Evolutionary conservation across 495 filamentous ascomycete species (phyloP).

Genomic region (Neurospora intermedia): DNA sequence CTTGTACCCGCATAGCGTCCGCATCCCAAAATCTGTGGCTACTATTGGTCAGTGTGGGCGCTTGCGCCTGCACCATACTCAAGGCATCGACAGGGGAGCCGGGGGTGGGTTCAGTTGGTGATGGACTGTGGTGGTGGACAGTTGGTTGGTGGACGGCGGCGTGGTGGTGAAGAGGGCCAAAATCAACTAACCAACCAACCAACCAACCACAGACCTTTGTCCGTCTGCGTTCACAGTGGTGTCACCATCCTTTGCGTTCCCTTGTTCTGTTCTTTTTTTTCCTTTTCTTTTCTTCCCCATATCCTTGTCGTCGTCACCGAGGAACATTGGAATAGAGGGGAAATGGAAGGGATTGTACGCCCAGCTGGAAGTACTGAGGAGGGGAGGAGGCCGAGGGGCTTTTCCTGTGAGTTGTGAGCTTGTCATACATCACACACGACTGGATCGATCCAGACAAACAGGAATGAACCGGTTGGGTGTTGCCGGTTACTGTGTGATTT

Average conservation of each 20-base stretch:
- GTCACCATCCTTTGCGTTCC: neutral
- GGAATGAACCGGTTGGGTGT: neutral
- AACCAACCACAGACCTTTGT: neutral
- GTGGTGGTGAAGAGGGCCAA: neutral
- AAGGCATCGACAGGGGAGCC: neutral
- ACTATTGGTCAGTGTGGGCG: slow-evolving; percentile 17
- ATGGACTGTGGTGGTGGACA: neutral
- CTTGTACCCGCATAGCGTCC: slow-evolving; percentile 14
- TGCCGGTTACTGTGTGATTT: neutral
- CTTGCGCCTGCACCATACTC: slow-evolving; percentile 24
- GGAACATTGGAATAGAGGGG: neutral
- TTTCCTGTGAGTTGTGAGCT: neutral
- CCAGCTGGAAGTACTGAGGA: neutral
- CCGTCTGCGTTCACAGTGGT: neutral
- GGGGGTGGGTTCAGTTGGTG: neutral
- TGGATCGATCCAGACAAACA: neutral
- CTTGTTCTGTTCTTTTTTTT: neutral
- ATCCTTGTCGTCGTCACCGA: slow-evolving; percentile 2
- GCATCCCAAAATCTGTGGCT: neutral
- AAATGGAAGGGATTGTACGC: neutral
- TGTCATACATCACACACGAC: neutral
- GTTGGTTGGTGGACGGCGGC: neutral
- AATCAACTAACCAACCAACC: too few species aligned
- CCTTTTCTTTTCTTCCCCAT: neutral
- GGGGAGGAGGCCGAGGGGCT: neutral